Conservation (phyloP, 345 rosid species). For the Conringia planisiliqua region DNA sequence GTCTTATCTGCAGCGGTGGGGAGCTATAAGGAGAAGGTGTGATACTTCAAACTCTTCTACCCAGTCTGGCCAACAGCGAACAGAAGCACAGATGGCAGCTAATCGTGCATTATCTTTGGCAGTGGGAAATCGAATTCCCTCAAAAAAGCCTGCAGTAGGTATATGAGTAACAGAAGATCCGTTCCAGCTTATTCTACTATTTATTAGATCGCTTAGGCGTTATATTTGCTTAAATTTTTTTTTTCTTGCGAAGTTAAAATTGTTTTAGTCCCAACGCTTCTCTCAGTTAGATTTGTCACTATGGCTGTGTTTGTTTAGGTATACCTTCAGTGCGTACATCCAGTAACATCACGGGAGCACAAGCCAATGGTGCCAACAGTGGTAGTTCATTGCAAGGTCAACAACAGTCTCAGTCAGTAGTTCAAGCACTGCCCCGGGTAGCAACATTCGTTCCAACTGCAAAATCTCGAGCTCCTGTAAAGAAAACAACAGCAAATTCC, state of each 20-base stretch:
- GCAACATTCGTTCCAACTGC: constrained; percentile 33
- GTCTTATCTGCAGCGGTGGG: constrained; percentile 70
- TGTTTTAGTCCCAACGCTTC: not conserved
- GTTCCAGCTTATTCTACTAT: not conserved
- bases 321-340: constrained; percentile 35
- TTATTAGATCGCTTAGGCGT: not conserved
- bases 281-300: not conserved
- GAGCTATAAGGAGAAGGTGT: constrained; percentile 45
- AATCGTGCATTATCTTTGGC: constrained; percentile 76
- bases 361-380: constrained; percentile 23
- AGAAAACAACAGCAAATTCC: constrained; percentile 38
- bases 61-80: constrained; percentile 47
- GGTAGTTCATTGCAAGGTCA: constrained; percentile 36
- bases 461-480: constrained; percentile 45
- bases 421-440: constrained; percentile 32
- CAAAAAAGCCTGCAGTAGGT: constrained; percentile 44
- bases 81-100: constrained; percentile 77
- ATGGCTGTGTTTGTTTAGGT: constrained; percentile 28
- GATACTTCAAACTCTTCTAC: constrained; percentile 36
- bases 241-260: not conserved
- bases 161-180: constrained; percentile 25
- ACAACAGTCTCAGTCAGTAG: constrained; percentile 42
- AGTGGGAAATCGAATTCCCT: constrained; percentile 49
- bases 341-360: constrained; percentile 40
- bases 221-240: not conserved